These are phyloP conservation scores for Gillenia trifoliata DNA, from an alignment of 306 rosid species.

Conservation along the genomic window DNA sequence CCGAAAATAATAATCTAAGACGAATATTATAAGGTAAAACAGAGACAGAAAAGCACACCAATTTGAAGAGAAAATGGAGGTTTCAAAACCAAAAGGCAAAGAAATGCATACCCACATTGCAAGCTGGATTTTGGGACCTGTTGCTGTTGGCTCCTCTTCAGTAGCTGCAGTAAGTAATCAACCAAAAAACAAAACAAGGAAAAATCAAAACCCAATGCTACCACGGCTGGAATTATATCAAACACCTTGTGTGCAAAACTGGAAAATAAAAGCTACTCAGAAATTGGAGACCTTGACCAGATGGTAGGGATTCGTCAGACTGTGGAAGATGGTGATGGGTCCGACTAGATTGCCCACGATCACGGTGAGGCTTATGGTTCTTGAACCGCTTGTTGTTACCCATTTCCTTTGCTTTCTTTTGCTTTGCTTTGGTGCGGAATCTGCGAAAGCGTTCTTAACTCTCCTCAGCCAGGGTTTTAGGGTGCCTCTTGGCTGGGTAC, in stretches of 20 bases:
- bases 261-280: background rate
- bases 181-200: background rate
- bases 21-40: background rate
- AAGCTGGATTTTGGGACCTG: slow-evolving; percentile 59
- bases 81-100: background rate
- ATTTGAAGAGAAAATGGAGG: background rate
- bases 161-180: slow-evolving; percentile 27
- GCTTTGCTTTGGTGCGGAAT: too few species aligned
- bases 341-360: slow-evolving; percentile 51
- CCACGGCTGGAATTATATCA: slow-evolving; percentile 8
- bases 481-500: too few species aligned
- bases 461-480: background rate
- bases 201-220: slow-evolving; percentile 1
- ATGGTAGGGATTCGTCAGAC: slow-evolving; percentile 50
- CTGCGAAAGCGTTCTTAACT: background rate
- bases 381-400: slow-evolving; percentile 61
- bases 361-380: slow-evolving; percentile 42
- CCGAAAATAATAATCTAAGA: background rate
- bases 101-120: slow-evolving; percentile 85
- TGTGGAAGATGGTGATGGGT: slow-evolving; percentile 29
- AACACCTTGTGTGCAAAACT: slow-evolving; percentile 1
- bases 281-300: slow-evolving; percentile 42
- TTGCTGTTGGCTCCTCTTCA: slow-evolving; percentile 41
- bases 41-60: background rate
- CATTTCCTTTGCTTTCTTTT: slow-evolving; percentile 22